Evolutionary conservation across 2,329 filamentous ascomycete genomes (phyloP), one percentile per base, ranked within the genome.

Genomic region (Pseudophaeomoniella oleicola): DNA sequence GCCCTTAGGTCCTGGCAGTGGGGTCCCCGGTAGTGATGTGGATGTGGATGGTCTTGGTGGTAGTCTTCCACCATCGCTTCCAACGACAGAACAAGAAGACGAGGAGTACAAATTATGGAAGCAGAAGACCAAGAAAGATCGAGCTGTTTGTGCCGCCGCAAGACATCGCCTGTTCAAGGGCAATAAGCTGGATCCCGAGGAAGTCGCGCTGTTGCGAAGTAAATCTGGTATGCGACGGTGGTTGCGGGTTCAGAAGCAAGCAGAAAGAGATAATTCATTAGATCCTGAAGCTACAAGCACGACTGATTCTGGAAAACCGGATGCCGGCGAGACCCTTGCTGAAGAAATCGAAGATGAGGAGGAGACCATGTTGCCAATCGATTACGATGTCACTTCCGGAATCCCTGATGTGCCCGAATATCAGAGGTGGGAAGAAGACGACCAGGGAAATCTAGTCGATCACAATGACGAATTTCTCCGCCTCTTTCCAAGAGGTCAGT

Each of bases 31-130:
- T 16, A 87, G 83, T 55, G 84, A 93, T 16, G 90, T 93, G 72
- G 90, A 98, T 39, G 75, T 90, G 19, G 90, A 96, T 52, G 81
- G 73, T 0, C 19, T 48, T 15, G 43, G 43, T 16, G 42, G 41
- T 14, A 30, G 34, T 14, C 58, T 66, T 22, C 62, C 59, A n/a
- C 72, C 78, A 4, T 72, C 72, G 18, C 70, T 67, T 11, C 81
- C 92, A 47, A 83, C 93, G 46, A 71, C 73, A 10, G 85, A 85
- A 46, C 76, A 92, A 47, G 87, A 96, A 48, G 87, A 96, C 40
- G 63, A 72, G 2, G 88, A 94, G 53, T 94, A 90, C 44, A 93
- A 92, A 55, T 82, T 90, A 22, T 98, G 92, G 90, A 98, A 96
- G 62, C 88, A 96, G 58, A 85, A 94, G 30, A 98, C 90, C 2